Base-by-base conservation (phyloP, 129 eudicot genomes). In the Flaveria sonorensis region DNA sequence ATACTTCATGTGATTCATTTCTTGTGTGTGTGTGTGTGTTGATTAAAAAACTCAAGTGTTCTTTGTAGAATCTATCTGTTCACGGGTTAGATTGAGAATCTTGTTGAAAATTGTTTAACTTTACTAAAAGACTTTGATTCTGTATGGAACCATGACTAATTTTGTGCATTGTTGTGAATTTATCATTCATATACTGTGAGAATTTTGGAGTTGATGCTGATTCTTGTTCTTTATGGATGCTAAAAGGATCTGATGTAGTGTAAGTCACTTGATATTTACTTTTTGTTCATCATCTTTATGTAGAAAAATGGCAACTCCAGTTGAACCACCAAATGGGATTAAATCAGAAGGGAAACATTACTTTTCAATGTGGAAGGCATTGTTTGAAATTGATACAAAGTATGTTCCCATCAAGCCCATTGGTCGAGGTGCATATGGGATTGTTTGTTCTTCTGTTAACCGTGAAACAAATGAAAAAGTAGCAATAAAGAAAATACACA, bases 241-340 rank as follows among this genome's bases (percentile, higher is more conserved):
- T 28, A 26, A 47, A 43, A 45, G 70, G 70, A 46, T 46, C 40
- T 12, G 28, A 70, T 43, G 8, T 70, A 23, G 12, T 19, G 45
- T 59, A 47, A 64, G 47, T 16, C 13, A 14, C 7, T 68, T 45
- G 11, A 16, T 70, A 28, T 45, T 70, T 69, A 56, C 20, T 52
- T 64, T 79, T n/a, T 8, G 9, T 20, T 66, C 16, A 66, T 66
- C 28, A 32, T 65, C 43, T 13, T 51, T 48, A 28, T 82, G 77
- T 45, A 77, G 85, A 71, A 48, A 81, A 45, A 88, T 90, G 96
- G 96, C 96, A 75, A 88, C 92, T 39, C 96, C 88, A 32, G 96
- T 90, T 59, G 96, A 90, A 56, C 96, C 96, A 77, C 96, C 96
- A 16, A 90, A 88, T 66, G 96, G 96, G 71, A 73, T 88, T 28